These are phyloP conservation scores for Botrytis tulipae DNA, from an alignment of 2,329 filamentous ascomycete genomes.

Conservation along the genomic window DNA sequence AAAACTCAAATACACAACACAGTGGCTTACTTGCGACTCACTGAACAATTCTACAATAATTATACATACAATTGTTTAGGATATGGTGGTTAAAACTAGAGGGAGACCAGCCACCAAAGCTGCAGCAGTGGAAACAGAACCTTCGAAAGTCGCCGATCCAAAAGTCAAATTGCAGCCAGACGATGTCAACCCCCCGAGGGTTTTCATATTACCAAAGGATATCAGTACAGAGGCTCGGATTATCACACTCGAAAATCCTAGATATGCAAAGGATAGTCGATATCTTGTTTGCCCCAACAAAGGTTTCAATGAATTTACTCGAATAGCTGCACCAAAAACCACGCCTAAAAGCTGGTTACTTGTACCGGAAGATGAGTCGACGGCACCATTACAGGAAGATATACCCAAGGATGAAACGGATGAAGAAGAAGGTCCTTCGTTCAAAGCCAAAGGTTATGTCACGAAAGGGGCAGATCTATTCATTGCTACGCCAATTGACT, in stretches of 20 bases:
- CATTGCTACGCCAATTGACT: conserved; percentile 79
- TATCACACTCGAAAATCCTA: conserved; percentile 59
- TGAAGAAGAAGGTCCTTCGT: conserved; percentile 24
- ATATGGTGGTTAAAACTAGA: conserved; percentile 35
- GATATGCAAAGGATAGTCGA: conserved; percentile 52
- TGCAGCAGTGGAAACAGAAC: conserved; percentile 21
- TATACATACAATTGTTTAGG: background rate
- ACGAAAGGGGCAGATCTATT: conserved; percentile 72
- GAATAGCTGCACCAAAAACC: conserved; percentile 51
- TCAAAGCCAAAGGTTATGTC: conserved; percentile 49
- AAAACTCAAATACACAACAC: background rate
- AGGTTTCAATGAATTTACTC: conserved; percentile 65
- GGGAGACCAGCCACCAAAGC: conserved; percentile 32
- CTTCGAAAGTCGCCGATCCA: conserved; percentile 32
- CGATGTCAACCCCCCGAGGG: conserved; percentile 47
- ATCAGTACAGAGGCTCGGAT: conserved; percentile 55
- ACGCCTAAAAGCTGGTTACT: conserved; percentile 63
- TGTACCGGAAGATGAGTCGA: conserved; percentile 15
- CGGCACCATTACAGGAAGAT: conserved; percentile 26
- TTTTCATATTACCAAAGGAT: conserved; percentile 61
- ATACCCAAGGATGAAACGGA: conserved; percentile 25
- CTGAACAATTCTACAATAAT: background rate
- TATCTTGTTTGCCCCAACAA: conserved; percentile 62
- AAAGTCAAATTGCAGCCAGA: conserved; percentile 37
- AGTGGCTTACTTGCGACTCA: background rate